phyloP scores from a whole-genome alignment of 345 rosid genomes.

The Punica granatum region DNA sequence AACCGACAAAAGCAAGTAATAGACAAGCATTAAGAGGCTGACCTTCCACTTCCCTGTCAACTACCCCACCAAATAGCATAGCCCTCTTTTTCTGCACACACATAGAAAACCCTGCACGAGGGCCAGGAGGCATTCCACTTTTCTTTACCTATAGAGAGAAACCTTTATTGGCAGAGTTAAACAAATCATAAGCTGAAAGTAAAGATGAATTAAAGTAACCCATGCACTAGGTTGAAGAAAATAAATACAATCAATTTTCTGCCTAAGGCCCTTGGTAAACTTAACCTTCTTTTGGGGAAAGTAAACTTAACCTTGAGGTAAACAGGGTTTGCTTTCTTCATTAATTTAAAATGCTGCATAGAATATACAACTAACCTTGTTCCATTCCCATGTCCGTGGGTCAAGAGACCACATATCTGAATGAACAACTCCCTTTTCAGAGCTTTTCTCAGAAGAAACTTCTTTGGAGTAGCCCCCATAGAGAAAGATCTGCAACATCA shows the following conservation, averaged over 20 bases:
- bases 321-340: neutral
- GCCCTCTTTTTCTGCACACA: slow-evolving; percentile 97
- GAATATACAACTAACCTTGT: slow-evolving; percentile 51
- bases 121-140: slow-evolving; percentile 94
- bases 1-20: neutral
- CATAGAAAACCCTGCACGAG: slow-evolving; percentile 89
- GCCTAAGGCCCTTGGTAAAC: neutral
- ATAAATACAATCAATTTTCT: neutral
- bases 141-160: slow-evolving; percentile 59
- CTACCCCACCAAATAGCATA: slow-evolving; percentile 90
- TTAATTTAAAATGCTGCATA: neutral
- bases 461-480: slow-evolving; percentile 97
- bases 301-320: neutral
- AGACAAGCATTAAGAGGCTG: slow-evolving; percentile 8
- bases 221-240: neutral
- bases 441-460: slow-evolving; percentile 71
- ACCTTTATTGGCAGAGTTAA: neutral
- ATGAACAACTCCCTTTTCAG: slow-evolving; percentile 89
- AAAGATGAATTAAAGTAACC: neutral
- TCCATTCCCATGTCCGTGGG: slow-evolving; percentile 99
- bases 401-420: slow-evolving; percentile 97
- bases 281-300: too few relatives aligned
- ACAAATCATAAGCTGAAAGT: neutral
- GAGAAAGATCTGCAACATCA: slow-evolving; percentile 52
- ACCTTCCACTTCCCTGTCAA: slow-evolving; percentile 96